phyloP scores from a whole-genome alignment of 208 protist species.

The Leishmania amazonensis region DNA sequence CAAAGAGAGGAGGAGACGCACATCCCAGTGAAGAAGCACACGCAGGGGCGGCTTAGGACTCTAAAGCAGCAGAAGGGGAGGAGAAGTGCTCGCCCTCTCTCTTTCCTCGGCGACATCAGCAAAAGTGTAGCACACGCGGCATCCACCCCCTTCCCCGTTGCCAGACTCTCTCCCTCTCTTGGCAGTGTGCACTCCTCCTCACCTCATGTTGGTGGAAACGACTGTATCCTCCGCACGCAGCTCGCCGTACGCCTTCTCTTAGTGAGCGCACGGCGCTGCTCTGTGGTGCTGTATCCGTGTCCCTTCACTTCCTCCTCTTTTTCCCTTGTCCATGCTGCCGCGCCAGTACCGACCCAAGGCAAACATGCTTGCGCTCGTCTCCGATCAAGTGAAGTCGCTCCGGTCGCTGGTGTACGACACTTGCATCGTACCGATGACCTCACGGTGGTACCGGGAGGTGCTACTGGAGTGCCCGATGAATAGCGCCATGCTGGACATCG shows the following conservation, averaged over 20 bases:
- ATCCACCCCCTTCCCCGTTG: background rate
- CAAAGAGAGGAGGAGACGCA: background rate
- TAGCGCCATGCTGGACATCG: slow-evolving; percentile 69
- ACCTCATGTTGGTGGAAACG: background rate
- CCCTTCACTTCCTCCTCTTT: background rate
- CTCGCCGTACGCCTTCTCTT: background rate
- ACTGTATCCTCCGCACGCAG: background rate
- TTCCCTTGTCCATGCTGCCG: background rate
- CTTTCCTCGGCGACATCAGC: background rate
- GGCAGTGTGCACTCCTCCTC: background rate
- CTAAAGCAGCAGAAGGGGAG: background rate
- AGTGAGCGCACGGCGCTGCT: slow-evolving; percentile 2
- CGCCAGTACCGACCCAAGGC: background rate
- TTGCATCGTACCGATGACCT: slow-evolving; percentile 56
- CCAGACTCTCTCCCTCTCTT: slow-evolving; percentile 2
- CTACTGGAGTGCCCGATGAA: slow-evolving; percentile 64
- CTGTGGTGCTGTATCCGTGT: background rate
- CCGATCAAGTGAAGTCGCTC: slow-evolving; percentile 30
- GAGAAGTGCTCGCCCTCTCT: background rate
- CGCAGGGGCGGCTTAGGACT: background rate
- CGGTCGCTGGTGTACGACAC: slow-evolving; percentile 68
- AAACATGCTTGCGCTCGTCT: slow-evolving; percentile 37
- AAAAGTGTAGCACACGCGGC: background rate
- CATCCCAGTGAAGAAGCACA: background rate
- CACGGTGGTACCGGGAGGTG: slow-evolving; percentile 81